Conservation (phyloP, 768 basidiomycete genomes). For the Hydnomerulius pinastri region DNA sequence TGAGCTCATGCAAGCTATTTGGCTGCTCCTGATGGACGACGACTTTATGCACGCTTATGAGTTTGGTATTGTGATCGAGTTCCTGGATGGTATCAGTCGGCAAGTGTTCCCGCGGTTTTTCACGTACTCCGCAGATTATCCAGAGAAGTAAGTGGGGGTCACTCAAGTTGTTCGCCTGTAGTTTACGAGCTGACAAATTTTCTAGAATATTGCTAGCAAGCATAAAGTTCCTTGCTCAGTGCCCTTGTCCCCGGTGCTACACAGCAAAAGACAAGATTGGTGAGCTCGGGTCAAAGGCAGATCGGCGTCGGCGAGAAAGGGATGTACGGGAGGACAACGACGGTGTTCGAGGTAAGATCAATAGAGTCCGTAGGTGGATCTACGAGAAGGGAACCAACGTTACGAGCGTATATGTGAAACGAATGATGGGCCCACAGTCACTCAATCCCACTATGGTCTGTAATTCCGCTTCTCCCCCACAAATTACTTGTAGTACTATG, state of each 20-base stretch:
- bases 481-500: too few relatives aligned
- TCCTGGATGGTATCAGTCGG: slow-evolving; percentile 14
- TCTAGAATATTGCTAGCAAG: slow-evolving; percentile 19
- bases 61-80: slow-evolving; percentile 20
- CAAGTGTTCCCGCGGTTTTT: slow-evolving; percentile 21
- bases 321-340: slow-evolving; percentile 3
- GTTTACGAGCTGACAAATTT: slow-evolving; percentile 5
- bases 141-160: slow-evolving; percentile 30
- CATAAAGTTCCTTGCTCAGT: slow-evolving; percentile 18
- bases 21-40: slow-evolving; percentile 20
- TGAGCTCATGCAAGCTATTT: slow-evolving; percentile 28
- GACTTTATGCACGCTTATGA: slow-evolving; percentile 26
- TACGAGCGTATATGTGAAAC: neutral
- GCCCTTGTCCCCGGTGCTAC: slow-evolving; percentile 23
- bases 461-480: neutral
- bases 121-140: slow-evolving; percentile 32
- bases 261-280: slow-evolving; percentile 8
- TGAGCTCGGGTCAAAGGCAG: slow-evolving; percentile 10
- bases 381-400: slow-evolving; percentile 3
- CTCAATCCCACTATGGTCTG: neutral
- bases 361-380: slow-evolving; percentile 1
- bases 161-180: slow-evolving; percentile 11
- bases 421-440: neutral
- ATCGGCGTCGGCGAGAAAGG: neutral
- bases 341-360: neutral